A percentile compares a stretch with the other conserved stretches of the same genome.
These are phyloP conservation scores for Endothia cerciana DNA, from an alignment of 2,329 filamentous ascomycete species.

Conservation along the genomic window DNA sequence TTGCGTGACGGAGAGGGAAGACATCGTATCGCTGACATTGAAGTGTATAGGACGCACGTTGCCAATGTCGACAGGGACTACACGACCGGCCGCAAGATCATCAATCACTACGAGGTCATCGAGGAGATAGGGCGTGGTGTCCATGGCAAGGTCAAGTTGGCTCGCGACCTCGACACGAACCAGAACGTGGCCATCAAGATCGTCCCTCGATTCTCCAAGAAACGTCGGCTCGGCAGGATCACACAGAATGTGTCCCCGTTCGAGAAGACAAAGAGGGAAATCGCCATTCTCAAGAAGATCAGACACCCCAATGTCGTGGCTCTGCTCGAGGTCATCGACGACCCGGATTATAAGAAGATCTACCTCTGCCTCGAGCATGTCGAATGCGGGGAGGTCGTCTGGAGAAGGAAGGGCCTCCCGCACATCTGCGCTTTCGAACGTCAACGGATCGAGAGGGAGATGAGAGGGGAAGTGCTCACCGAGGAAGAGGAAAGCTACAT, in stretches of 20 bases:
- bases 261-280: conserved; percentile 91
- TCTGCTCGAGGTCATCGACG: conserved; percentile 94
- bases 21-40: conserved; percentile 14
- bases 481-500: conserved; percentile 65
- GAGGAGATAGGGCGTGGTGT: conserved; percentile 95
- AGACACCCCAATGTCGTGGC: conserved; percentile 96
- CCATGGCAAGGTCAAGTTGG: conserved; percentile 97
- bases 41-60: conserved; percentile 73
- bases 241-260: conserved; percentile 61
- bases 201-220: conserved; percentile 93
- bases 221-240: conserved; percentile 85
- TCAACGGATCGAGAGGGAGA: conserved; percentile 75
- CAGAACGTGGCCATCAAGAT: conserved; percentile 97
- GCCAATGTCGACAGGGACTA: conserved; percentile 88
- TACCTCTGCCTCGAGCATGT: conserved; percentile 98
- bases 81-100: conserved; percentile 88
- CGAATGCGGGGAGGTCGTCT: conserved; percentile 89
- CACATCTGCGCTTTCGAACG: conserved; percentile 85
- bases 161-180: conserved; percentile 74
- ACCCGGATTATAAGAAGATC: conserved; percentile 94
- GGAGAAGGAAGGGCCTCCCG: conserved; percentile 85
- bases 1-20: background rate
- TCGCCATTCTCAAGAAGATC: conserved; percentile 97
- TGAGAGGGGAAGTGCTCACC: conserved; percentile 60
- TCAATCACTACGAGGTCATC: conserved; percentile 97